Conservation (phyloP, 2,329 filamentous ascomycete genomes). For the Colletotrichum sp. region DNA sequence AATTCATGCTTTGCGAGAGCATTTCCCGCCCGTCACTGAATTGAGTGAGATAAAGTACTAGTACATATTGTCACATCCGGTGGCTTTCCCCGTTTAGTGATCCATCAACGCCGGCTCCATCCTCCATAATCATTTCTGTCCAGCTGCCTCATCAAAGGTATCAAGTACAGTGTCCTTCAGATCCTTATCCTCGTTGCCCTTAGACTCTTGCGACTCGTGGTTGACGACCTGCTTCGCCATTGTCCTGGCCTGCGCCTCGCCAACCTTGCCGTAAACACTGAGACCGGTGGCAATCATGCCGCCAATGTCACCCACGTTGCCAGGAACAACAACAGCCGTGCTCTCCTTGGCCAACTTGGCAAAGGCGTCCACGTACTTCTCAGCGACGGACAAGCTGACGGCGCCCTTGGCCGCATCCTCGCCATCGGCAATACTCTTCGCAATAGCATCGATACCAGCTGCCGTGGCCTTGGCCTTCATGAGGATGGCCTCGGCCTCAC, state of each 20-base stretch:
- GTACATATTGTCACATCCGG: slow-evolving; percentile 21
- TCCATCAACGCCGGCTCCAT: slow-evolving; percentile 11
- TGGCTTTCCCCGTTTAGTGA: background rate
- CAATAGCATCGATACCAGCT: slow-evolving; percentile 85
- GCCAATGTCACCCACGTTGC: slow-evolving; percentile 94
- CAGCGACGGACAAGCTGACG: slow-evolving; percentile 86
- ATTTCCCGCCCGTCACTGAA: background rate
- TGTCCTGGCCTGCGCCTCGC: slow-evolving; percentile 74
- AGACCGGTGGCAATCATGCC: slow-evolving; percentile 97
- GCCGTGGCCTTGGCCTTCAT: slow-evolving; percentile 88
- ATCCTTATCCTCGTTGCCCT: slow-evolving; percentile 20
- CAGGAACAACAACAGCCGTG: slow-evolving; percentile 92
- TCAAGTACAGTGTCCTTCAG: slow-evolving; percentile 46
- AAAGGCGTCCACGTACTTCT: slow-evolving; percentile 98
- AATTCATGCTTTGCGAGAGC: background rate
- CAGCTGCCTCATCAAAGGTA: slow-evolving; percentile 41
- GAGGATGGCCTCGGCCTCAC: slow-evolving; percentile 93
- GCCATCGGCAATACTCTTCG: slow-evolving; percentile 75
- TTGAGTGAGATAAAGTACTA: slow-evolving; percentile 17
- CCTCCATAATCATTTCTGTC: slow-evolving; percentile 30
- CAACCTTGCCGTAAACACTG: slow-evolving; percentile 94
- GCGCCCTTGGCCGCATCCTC: slow-evolving; percentile 80
- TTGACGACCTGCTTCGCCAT: slow-evolving; percentile 57
- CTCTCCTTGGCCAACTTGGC: slow-evolving; percentile 92
- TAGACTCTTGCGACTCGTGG: slow-evolving; percentile 23